Evolutionary conservation across 1,139 yeast genomes (phyloP).

Genomic region (Kurtzmaniella quercitrusa): DNA sequence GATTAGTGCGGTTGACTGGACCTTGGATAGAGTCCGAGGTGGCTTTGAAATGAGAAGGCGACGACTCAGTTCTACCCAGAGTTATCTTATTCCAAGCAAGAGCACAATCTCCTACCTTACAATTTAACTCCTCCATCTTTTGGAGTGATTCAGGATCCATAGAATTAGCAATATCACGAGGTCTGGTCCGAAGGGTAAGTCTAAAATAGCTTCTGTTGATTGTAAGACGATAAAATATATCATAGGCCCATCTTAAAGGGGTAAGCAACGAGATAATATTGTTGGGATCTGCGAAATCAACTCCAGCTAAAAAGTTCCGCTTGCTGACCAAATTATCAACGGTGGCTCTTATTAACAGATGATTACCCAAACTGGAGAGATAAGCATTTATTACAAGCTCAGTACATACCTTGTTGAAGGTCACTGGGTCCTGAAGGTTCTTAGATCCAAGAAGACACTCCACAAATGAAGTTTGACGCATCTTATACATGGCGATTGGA

Average conservation of each 20-base stretch:
- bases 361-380: conserved; percentile 38
- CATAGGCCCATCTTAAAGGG: conserved; percentile 37
- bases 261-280: conserved; percentile 33
- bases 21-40: not conserved
- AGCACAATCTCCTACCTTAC: conserved; percentile 11
- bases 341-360: conserved; percentile 22
- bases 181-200: conserved; percentile 25
- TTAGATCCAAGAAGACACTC: conserved; percentile 20
- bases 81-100: conserved; percentile 2
- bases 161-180: conserved; percentile 35
- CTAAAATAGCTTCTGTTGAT: conserved; percentile 44
- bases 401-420: conserved; percentile 13
- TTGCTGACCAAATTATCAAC: conserved; percentile 10
- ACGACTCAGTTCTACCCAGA: not conserved
- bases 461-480: conserved; percentile 35
- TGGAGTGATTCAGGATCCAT: conserved; percentile 21
- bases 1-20: too few species aligned
- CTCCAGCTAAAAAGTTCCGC: conserved; percentile 15
- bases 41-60: not conserved
- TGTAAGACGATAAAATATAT: conserved; percentile 33
- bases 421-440: not conserved
- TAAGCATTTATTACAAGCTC: conserved; percentile 37
- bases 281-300: conserved; percentile 27
- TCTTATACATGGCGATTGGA: conserved; percentile 37
- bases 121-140: conserved; percentile 22